These are phyloP conservation scores for Xylariaceae sp. DNA, from an alignment of 2,329 filamentous ascomycete genomes.

Conservation along the genomic window DNA sequence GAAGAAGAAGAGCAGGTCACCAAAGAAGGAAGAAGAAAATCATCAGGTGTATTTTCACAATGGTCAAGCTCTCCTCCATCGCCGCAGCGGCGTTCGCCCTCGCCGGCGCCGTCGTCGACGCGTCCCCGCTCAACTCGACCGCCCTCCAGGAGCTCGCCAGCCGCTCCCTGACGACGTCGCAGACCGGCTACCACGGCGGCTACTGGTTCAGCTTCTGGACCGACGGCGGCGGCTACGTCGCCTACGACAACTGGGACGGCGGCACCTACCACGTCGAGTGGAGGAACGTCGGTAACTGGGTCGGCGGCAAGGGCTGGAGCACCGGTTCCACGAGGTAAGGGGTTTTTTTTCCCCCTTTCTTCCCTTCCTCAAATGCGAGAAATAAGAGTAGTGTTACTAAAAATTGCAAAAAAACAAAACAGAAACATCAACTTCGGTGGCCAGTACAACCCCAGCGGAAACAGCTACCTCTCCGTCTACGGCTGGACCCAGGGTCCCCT, in stretches of 20 bases:
- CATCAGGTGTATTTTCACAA: no score
- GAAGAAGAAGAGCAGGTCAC: no score
- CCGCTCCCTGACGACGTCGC: conserved; percentile 17
- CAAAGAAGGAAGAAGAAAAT: no score
- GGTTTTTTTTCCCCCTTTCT: background rate
- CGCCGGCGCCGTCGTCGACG: conserved; percentile 1
- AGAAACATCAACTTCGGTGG: conserved; percentile 11
- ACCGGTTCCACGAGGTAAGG: conserved; percentile 12
- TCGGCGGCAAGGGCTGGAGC: conserved; percentile 46
- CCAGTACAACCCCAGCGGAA: conserved; percentile 15
- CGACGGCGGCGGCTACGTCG: conserved; percentile 43
- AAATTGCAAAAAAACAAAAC: background rate
- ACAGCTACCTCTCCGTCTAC: conserved; percentile 29
- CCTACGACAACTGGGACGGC: conserved; percentile 48
- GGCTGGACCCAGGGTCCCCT: conserved; percentile 35
- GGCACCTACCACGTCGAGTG: conserved; percentile 42
- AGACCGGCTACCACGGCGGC: conserved; percentile 48
- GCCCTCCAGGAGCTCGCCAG: conserved; percentile 2
- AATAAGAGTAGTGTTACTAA: background rate
- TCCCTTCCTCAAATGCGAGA: no score
- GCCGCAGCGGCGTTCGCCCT: background rate
- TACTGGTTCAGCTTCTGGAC: conserved; percentile 58
- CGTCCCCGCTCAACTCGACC: background rate
- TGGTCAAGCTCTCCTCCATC: background rate
- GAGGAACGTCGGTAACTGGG: conserved; percentile 38